Base-by-base conservation (phyloP, 768 basidiomycete genomes). In the Tubosaeta sp. region DNA sequence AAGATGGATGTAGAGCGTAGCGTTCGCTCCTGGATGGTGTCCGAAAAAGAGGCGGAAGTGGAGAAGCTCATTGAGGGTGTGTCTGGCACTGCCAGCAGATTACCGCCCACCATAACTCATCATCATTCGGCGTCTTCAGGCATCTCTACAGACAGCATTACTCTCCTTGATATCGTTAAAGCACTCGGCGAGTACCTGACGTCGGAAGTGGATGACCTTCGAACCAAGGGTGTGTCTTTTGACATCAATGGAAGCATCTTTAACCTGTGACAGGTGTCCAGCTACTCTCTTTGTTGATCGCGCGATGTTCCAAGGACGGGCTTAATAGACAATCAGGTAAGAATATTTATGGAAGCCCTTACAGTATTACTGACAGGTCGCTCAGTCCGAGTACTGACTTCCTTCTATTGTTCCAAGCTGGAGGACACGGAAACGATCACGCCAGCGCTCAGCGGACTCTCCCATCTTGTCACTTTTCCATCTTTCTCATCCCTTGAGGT, bases 161-260 rank as follows among this genome's bases (percentile, higher is more conserved):
- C 83, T 17, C 73, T 97, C 13, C 72, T 94, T 5, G 79, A 85
- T 55, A 72, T 98, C 19, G 91, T 98, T 33, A 93, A 91, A 64
- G 83, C 85, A 25, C 78, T 97, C 0, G 91, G 91, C 38, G 86
- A 90, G 59, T 93, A 88, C 62, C 74, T 99, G 13, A 95, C 91
- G 0, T 84, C 91, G 2, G 90, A 94, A 52, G 88, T 95, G 50
- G 89, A 86, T 59, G 73, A 76, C 5, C 68, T 87, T 11, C 79
- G 95, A 27, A 80, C 81, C 9, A 91, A 91, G 76, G 95, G 95
- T 91, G 53, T 43, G 49, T 44, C 54, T 39, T 41, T 33, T n/a
- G 25, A 22, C 34, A 6, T 17, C 22, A 61, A 44, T 19, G 3
- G 22, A 38, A 25, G 22, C 44, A 26, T 46, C 9, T 47, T 37